These are phyloP conservation scores for Aristolochia fimbriata DNA, from an alignment of 164 flowering plant species.

Conservation along the genomic window DNA sequence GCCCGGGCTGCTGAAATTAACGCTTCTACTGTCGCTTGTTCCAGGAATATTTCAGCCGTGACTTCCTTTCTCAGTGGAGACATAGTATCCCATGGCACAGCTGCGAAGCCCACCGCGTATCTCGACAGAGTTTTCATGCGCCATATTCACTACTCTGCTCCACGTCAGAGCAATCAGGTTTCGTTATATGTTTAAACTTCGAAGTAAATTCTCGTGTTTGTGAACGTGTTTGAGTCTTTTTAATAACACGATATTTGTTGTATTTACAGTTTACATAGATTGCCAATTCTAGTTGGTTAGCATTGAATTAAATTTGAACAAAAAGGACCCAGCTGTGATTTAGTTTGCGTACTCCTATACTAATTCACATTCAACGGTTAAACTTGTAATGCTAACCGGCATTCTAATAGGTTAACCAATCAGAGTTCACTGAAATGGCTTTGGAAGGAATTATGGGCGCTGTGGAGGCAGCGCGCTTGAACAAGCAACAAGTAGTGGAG, in stretches of 20 bases:
- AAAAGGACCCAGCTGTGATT: background rate
- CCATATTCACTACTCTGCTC: background rate
- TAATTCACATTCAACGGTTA: background rate
- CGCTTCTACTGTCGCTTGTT: background rate
- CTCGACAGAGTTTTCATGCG: background rate
- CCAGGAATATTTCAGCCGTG: background rate
- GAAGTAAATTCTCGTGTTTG: background rate
- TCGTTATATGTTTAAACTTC: too few relatives aligned
- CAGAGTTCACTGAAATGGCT: constrained; percentile 91
- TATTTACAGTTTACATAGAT: too few relatives aligned
- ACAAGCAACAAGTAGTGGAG: constrained; percentile 83
- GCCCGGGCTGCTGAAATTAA: background rate
- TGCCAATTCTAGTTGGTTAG: background rate
- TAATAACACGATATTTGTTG: background rate
- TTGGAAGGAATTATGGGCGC: constrained; percentile 90
- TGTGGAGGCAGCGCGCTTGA: constrained; percentile 58
- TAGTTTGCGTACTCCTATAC: background rate
- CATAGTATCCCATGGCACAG: background rate
- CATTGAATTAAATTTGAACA: background rate
- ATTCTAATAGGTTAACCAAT: constrained; percentile 29
- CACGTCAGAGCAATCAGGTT: too few relatives aligned
- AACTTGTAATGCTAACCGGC: background rate
- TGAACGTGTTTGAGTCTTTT: background rate
- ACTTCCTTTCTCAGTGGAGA: background rate
- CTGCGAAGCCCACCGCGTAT: background rate